Conservation (phyloP, 768 basidiomycete species). For the Naganishia onofrii region DNA sequence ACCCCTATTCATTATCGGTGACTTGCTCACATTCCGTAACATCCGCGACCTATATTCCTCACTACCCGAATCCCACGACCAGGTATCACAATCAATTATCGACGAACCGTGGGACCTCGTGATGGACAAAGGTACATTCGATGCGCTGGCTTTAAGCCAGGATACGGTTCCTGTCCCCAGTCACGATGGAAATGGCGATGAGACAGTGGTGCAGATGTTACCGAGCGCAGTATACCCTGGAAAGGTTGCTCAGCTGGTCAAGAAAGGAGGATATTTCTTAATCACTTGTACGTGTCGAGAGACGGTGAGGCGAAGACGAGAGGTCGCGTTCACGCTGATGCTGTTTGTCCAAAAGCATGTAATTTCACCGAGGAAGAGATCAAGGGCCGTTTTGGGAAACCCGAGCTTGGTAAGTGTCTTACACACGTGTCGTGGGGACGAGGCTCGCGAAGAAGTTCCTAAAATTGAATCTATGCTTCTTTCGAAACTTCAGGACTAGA, state of each 20-base stretch:
- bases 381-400: slow-evolving; percentile 45
- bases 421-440: neutral
- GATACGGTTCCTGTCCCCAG: slow-evolving; percentile 32
- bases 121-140: slow-evolving; percentile 55
- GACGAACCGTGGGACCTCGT: slow-evolving; percentile 52
- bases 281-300: slow-evolving; percentile 48
- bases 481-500: slow-evolving; percentile 33
- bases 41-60: slow-evolving; percentile 17
- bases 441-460: neutral
- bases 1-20: slow-evolving; percentile 20
- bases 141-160: slow-evolving; percentile 52
- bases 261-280: slow-evolving; percentile 51
- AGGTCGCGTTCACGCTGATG: too few relatives aligned
- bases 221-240: slow-evolving; percentile 52
- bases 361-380: slow-evolving; percentile 55
- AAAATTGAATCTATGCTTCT: neutral
- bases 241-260: slow-evolving; percentile 46
- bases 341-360: slow-evolving; percentile 37
- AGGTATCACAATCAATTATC: neutral
- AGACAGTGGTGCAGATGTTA: slow-evolving; percentile 30
- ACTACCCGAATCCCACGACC: neutral
- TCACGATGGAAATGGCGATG: slow-evolving; percentile 31
- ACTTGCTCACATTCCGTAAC: slow-evolving; percentile 19
- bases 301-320: too few relatives aligned
- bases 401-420: slow-evolving; percentile 40